These are phyloP conservation scores for Fusarium setosum DNA, from an alignment of 2,329 filamentous ascomycete species.

Conservation along the genomic window DNA sequence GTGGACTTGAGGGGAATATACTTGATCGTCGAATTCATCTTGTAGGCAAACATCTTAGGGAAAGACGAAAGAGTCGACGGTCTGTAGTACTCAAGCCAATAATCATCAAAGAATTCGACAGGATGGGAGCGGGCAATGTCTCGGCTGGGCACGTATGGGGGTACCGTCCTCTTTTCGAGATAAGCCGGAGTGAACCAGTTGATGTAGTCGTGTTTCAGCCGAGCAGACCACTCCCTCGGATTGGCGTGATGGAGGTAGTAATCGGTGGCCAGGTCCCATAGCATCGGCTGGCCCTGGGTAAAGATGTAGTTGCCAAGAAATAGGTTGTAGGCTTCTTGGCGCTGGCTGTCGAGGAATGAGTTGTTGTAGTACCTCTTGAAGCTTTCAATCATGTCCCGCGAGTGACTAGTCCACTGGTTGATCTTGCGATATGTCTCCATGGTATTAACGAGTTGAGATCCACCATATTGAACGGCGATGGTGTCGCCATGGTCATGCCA, in stretches of 20 bases:
- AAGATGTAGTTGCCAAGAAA: constrained; percentile 98
- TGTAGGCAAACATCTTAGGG: constrained; percentile 90
- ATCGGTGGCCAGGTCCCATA: constrained; percentile 95
- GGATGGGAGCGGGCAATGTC: constrained; percentile 54
- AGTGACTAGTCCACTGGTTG: constrained; percentile 98
- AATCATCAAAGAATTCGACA: constrained; percentile 83
- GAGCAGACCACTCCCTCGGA: constrained; percentile 78
- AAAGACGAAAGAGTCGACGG: constrained; percentile 90
- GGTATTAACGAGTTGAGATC: constrained; percentile 96
- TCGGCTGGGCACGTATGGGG: constrained; percentile 56
- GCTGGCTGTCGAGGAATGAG: constrained; percentile 95
- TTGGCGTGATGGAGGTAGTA: constrained; percentile 95
- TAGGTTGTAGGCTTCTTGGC: constrained; percentile 97
- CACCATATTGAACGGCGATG: constrained; percentile 97
- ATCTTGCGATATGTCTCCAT: constrained; percentile 99
- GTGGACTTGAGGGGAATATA: constrained; percentile 82
- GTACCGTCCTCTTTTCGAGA: constrained; percentile 71
- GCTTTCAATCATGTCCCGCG: constrained; percentile 97
- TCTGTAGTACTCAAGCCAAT: constrained; percentile 97
- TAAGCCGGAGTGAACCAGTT: constrained; percentile 85
- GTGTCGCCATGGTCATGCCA: constrained; percentile 98
- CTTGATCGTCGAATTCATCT: constrained; percentile 89
- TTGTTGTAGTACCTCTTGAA: constrained; percentile 99
- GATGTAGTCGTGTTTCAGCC: constrained; percentile 78
- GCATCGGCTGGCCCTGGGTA: constrained; percentile 86